Evolutionary conservation across 1,284 basidiomycete genomes (phyloP).

Genomic region (Melanopsichium pennsylvanicum): DNA sequence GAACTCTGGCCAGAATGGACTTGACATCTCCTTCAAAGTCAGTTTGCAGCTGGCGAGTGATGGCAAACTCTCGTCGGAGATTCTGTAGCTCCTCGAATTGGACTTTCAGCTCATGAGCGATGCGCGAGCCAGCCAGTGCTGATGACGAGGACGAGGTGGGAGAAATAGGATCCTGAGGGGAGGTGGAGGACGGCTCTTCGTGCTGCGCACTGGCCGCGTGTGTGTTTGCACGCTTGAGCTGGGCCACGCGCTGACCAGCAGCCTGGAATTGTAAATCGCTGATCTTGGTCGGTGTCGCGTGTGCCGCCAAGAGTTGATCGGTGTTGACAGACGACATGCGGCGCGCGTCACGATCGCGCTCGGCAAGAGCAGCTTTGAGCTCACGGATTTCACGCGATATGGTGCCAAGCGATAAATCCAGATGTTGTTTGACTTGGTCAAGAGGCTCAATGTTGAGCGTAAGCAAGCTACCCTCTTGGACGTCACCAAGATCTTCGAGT

Average conservation of each 20-base stretch:
- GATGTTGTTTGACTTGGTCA: conserved; percentile 98
- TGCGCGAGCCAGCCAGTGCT: conserved; percentile 30
- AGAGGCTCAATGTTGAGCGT: conserved; percentile 95
- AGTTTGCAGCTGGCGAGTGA: conserved; percentile 90
- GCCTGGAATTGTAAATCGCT: conserved; percentile 61
- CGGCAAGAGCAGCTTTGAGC: conserved; percentile 74
- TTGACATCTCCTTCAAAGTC: conserved; percentile 92
- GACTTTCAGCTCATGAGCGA: conserved; percentile 76
- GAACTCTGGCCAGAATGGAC: conserved; percentile 78
- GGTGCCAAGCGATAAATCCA: conserved; percentile 84
- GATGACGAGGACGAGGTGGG: conserved; percentile 3
- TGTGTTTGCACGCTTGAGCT: conserved; percentile 50
- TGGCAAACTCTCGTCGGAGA: conserved; percentile 87
- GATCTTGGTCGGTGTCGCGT: conserved; percentile 46
- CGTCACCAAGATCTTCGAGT: conserved; percentile 91
- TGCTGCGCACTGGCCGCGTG: conserved; percentile 16
- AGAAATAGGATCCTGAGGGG: background rate
- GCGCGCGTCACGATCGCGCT: conserved; percentile 49
- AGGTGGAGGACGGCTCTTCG: background rate
- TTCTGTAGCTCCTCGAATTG: conserved; percentile 95
- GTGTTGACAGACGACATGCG: conserved; percentile 35
- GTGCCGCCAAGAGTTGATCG: conserved; percentile 12
- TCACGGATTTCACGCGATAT: conserved; percentile 93
- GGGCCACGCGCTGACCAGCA: conserved; percentile 58
- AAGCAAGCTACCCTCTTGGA: conserved; percentile 84